Percentiles rank a stretch among this genome's conserved stretches.
Conservation (phyloP, 1,284 basidiomycete species). For the Gymnopus androsaceus region DNA sequence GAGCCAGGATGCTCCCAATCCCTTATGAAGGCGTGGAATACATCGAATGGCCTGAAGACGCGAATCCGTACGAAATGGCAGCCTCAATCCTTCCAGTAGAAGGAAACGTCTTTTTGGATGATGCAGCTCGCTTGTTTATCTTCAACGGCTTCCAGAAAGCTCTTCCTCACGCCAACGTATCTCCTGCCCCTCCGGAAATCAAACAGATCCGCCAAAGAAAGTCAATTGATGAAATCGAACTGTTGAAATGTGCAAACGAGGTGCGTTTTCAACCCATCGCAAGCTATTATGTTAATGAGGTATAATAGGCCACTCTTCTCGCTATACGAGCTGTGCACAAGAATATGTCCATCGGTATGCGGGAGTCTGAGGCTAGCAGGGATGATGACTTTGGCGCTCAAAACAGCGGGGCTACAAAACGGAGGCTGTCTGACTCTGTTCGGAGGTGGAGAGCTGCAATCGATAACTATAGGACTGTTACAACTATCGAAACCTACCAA, state of each 20-base stretch:
- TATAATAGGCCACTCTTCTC: constrained; percentile 66
- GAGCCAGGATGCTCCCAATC: constrained; percentile 63
- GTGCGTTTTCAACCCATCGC: constrained; percentile 37
- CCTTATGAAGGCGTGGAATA: constrained; percentile 50
- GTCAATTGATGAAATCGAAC: constrained; percentile 66
- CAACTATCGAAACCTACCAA: too few relatives aligned
- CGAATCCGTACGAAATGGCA: constrained; percentile 64
- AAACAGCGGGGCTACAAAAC: constrained; percentile 56
- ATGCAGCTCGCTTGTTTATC: constrained; percentile 58
- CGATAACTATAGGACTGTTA: background rate
- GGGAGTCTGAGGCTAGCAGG: constrained; percentile 66
- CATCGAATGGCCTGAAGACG: constrained; percentile 76
- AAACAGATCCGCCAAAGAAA: constrained; percentile 72
- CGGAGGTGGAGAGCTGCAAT: constrained; percentile 55
- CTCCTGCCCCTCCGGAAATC: constrained; percentile 56
- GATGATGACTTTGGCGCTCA: constrained; percentile 60
- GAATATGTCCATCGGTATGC: constrained; percentile 70
- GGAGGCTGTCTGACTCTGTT: constrained; percentile 72
- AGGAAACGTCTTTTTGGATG: constrained; percentile 62
- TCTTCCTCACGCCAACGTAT: constrained; percentile 40
- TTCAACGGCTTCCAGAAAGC: constrained; percentile 59
- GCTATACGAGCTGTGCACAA: constrained; percentile 70
- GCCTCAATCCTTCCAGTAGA: constrained; percentile 42
- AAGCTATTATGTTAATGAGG: constrained; percentile 2
- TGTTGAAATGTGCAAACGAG: constrained; percentile 81